A percentile compares a stretch with the other conserved stretches of the same genome.
Conservation (phyloP, 805 yeast genomes). For the Candida morakotiae region DNA sequence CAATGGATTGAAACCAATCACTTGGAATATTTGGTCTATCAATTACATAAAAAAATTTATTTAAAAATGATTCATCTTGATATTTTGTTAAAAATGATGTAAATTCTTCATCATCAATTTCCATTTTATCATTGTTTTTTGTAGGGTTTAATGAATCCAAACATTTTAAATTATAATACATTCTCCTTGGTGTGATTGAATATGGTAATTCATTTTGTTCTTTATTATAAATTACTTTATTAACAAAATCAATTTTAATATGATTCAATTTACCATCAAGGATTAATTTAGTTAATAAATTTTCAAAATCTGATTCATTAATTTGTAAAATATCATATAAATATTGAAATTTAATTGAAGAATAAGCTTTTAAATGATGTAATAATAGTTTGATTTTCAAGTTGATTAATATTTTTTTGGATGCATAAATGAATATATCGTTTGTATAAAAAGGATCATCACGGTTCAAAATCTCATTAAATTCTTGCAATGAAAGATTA, state of each 20-base stretch:
- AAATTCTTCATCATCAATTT: conserved; percentile 10
- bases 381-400: conserved; percentile 27
- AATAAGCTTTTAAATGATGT: conserved; percentile 28
- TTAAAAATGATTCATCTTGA: conserved; percentile 3
- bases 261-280: conserved; percentile 24
- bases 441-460: conserved; percentile 26
- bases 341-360: conserved; percentile 23
- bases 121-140: conserved; percentile 11
- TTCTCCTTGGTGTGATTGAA: conserved; percentile 9
- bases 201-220: not conserved
- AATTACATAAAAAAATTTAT: conserved; percentile 5
- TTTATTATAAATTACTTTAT: conserved; percentile 10
- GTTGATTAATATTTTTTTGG: conserved; percentile 21
- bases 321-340: conserved; percentile 17
- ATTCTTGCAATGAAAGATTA: conserved; percentile 21
- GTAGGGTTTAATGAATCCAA: conserved; percentile 13
- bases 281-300: conserved; percentile 23
- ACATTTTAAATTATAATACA: conserved; percentile 21
- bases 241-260: conserved; percentile 26
- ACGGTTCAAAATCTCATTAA: conserved; percentile 11
- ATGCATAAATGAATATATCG: conserved; percentile 25
- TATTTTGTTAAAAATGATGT: not conserved
- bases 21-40: conserved; percentile 6
- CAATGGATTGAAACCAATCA: conserved; percentile 8
- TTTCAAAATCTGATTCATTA: conserved; percentile 21